These are phyloP conservation scores for Saccharomycopsis sp. DNA, from an alignment of 805 yeast species.

Conservation along the genomic window DNA sequence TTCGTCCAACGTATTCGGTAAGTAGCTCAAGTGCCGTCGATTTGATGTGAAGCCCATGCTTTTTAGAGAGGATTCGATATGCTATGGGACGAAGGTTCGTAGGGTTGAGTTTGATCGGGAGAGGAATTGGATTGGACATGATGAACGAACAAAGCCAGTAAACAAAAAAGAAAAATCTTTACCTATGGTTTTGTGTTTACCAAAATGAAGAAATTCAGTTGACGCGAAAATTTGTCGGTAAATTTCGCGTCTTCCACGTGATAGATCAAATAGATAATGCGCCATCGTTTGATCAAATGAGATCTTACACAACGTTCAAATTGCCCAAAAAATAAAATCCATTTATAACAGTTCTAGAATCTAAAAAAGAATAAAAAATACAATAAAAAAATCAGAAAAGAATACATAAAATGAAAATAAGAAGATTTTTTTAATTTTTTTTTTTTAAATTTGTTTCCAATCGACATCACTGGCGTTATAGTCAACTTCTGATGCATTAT, in stretches of 20 bases:
- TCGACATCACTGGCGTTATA: constrained; percentile 1
- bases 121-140: constrained; percentile 32
- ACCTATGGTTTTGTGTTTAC: background rate
- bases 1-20: constrained; percentile 67
- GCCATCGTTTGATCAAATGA: background rate
- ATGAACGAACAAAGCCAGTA: too few species aligned
- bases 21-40: constrained; percentile 72
- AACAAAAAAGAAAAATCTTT: too few species aligned
- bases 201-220: background rate
- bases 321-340: background rate
- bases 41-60: constrained; percentile 85
- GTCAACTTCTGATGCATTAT: too few species aligned
- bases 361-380: background rate
- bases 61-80: constrained; percentile 81
- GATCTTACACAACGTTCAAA: background rate
- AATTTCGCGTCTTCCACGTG: too few species aligned
- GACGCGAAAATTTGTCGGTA: background rate
- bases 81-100: constrained; percentile 87
- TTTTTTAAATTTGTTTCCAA: constrained; percentile 1
- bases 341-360: background rate
- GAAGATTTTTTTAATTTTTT: background rate
- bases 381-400: background rate
- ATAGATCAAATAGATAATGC: too few species aligned
- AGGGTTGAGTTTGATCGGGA: constrained; percentile 76
- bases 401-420: background rate